phyloP scores from a whole-genome alignment of 805 yeast species.

The Candida ficus region DNA sequence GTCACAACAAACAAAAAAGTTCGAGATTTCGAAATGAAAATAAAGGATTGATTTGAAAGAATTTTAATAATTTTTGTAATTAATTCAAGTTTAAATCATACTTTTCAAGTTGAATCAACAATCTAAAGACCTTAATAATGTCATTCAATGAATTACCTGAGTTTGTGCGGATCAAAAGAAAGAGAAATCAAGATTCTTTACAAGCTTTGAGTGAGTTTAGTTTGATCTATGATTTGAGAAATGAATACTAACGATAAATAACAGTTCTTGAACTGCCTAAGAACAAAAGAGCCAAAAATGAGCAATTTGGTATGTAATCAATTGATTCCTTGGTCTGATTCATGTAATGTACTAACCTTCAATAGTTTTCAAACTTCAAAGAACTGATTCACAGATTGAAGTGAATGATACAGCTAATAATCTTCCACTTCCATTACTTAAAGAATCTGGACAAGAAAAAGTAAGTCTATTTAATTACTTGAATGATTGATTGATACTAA shows the following conservation, averaged over 20 bases:
- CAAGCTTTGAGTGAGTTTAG: slow-evolving; percentile 55
- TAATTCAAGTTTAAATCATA: too few species aligned
- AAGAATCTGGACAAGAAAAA: slow-evolving; percentile 17
- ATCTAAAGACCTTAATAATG: neutral
- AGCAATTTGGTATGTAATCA: slow-evolving; percentile 25
- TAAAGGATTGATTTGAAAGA: too few species aligned
- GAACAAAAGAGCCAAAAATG: slow-evolving; percentile 35
- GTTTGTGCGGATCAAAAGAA: slow-evolving; percentile 78
- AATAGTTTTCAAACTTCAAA: slow-evolving; percentile 42
- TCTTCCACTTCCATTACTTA: slow-evolving; percentile 19
- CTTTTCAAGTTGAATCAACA: too few species aligned
- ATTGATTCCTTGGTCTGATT: too few species aligned
- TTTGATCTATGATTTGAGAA: neutral
- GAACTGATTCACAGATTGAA: slow-evolving; percentile 36
- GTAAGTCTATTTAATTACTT: too few species aligned
- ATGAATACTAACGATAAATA: neutral
- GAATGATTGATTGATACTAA: too few species aligned
- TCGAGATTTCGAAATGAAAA: neutral
- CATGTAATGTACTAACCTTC: slow-evolving; percentile 1
- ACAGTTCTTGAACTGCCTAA: slow-evolving; percentile 30
- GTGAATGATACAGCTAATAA: slow-evolving; percentile 12
- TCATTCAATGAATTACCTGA: slow-evolving; percentile 37
- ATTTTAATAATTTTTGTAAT: too few species aligned
- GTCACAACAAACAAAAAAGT: neutral
- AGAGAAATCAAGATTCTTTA: slow-evolving; percentile 81